Evolutionary conservation across 1,284 basidiomycete genomes (phyloP).

Genomic region (Cryptococcus wingfieldii): DNA sequence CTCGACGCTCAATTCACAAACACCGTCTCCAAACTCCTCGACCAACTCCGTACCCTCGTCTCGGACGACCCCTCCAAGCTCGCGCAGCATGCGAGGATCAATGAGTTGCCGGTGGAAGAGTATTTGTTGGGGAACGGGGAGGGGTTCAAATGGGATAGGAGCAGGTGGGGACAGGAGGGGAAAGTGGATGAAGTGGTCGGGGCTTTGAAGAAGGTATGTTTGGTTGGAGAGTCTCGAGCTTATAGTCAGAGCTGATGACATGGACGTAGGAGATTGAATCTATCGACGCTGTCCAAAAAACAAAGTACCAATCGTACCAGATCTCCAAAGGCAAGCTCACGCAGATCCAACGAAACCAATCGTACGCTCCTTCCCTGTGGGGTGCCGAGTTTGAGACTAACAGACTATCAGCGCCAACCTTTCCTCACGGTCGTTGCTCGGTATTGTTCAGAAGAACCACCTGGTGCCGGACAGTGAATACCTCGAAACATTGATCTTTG

Average conservation of each 20-base stretch:
- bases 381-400: background rate
- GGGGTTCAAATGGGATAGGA: conserved; percentile 21
- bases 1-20: conserved; percentile 83
- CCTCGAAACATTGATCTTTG: conserved; percentile 86
- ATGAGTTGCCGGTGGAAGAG: conserved; percentile 74
- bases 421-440: conserved; percentile 78
- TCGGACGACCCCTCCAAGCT: conserved; percentile 84
- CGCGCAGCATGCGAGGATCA: conserved; percentile 68
- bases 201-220: conserved; percentile 67
- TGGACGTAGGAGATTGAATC: conserved; percentile 72
- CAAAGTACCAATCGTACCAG: conserved; percentile 87
- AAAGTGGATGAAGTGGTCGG: conserved; percentile 57
- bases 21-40: conserved; percentile 86
- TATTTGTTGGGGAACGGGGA: conserved; percentile 61
- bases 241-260: background rate
- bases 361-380: conserved; percentile 54
- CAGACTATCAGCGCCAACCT: conserved; percentile 72
- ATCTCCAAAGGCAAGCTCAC: conserved; percentile 87
- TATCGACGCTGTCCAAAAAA: conserved; percentile 83
- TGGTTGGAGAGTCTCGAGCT: conserved; percentile 6
- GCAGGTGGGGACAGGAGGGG: conserved; percentile 16
- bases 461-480: conserved; percentile 79
- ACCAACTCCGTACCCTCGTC: conserved; percentile 83
- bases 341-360: conserved; percentile 92
- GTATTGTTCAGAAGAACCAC: conserved; percentile 78